A percentile compares a stretch with the other conserved stretches of the same genome.
phyloP scores from a whole-genome alignment of 345 rosid species.

The Gossypium mustelinum region DNA sequence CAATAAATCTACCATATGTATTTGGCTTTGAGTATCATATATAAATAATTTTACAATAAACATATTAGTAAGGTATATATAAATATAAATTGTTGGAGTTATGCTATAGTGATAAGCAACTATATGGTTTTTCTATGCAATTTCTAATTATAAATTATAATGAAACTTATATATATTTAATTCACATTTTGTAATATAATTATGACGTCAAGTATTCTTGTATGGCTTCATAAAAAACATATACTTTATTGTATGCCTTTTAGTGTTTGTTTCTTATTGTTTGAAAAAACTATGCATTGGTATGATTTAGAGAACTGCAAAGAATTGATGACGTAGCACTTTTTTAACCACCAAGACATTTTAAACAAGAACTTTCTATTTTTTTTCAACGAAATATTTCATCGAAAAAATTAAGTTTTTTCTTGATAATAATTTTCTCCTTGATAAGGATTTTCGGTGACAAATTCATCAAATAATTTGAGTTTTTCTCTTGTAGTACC shows the following conservation, averaged over 20 bases:
- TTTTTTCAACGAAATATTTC: too few relatives aligned
- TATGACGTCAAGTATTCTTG: conserved; percentile 7
- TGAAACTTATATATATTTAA: neutral
- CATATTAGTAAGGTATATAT: neutral
- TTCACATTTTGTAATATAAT: neutral
- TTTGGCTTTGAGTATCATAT: neutral
- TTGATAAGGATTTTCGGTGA: too few relatives aligned
- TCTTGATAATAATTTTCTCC: too few relatives aligned
- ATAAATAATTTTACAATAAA: neutral
- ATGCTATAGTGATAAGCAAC: conserved; percentile 7
- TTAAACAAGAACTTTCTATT: too few relatives aligned
- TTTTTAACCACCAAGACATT: neutral
- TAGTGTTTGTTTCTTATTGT: conserved; percentile 19
- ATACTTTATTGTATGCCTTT: conserved; percentile 5
- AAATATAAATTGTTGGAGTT: neutral
- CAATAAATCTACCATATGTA: neutral
- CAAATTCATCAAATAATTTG: too few relatives aligned
- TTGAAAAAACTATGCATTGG: conserved; percentile 3
- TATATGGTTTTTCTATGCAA: conserved; percentile 17
- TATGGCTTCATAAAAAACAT: conserved; percentile 10
- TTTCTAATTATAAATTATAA: neutral
- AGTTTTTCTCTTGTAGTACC: too few relatives aligned
- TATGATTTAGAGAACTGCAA: neutral
- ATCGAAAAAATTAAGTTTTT: too few relatives aligned
- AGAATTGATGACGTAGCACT: neutral